Conservation (phyloP, 176 grass and related monocot genomes). For the Saccharum officinarum region DNA sequence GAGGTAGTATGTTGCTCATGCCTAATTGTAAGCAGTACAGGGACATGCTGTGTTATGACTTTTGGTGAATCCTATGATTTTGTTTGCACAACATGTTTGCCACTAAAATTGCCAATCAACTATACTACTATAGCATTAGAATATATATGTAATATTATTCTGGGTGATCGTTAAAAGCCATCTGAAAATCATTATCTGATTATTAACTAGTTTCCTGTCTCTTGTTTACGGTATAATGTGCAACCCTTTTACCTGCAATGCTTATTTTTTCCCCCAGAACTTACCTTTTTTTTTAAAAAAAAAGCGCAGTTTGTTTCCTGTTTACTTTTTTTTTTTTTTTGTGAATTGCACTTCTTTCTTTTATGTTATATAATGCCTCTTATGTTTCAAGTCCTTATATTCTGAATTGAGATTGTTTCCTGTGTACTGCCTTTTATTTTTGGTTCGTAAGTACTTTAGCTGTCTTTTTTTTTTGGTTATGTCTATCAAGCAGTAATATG, state of each 20-base stretch:
- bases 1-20: not conserved
- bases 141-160: not conserved
- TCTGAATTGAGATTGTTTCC: not conserved
- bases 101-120: not conserved
- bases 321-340: not conserved
- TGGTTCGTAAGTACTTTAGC: not conserved
- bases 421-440: not conserved
- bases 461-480: not conserved
- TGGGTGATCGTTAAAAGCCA: not conserved
- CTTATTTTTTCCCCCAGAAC: not conserved
- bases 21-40: not conserved
- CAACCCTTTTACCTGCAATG: not conserved
- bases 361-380: no score
- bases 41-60: not conserved
- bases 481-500: not conserved
- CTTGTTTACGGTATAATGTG: not conserved
- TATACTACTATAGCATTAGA: not conserved
- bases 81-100: not conserved
- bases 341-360: constrained; percentile 10
- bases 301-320: not conserved
- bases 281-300: not conserved
- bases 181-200: not conserved
- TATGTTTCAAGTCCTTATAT: not conserved
- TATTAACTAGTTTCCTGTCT: not conserved
- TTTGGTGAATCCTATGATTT: not conserved